A percentile compares a stretch with the other conserved stretches of the same genome.
These are phyloP conservation scores for Eurotiales sp. DNA, from an alignment of 2,329 filamentous ascomycete species.

Conservation along the genomic window DNA sequence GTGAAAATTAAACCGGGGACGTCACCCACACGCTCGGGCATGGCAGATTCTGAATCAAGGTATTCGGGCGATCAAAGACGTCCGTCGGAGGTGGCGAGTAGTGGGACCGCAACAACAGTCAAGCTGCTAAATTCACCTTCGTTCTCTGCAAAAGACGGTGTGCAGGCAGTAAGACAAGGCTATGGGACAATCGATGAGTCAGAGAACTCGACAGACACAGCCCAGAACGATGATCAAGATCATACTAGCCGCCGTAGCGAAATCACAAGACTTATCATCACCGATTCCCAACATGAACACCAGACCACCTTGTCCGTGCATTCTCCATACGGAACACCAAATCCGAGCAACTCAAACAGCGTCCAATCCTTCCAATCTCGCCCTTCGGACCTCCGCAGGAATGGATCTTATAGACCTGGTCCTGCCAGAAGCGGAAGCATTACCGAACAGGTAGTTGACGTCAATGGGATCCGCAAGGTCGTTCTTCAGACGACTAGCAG, in stretches of 20 bases:
- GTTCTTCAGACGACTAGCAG: conserved; percentile 66
- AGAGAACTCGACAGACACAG: neutral
- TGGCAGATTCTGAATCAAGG: conserved; percentile 36
- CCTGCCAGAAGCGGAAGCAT: conserved; percentile 70
- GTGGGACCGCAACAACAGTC: neutral
- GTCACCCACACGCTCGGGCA: conserved; percentile 30
- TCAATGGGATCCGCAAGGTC: conserved; percentile 70
- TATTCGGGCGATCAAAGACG: conserved; percentile 47
- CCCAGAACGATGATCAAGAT: neutral
- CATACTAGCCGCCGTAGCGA: neutral
- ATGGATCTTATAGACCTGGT: conserved; percentile 39
- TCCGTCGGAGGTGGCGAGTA: conserved; percentile 49
- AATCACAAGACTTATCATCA: conserved; percentile 25
- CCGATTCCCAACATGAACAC: conserved; percentile 16
- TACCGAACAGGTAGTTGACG: conserved; percentile 72
- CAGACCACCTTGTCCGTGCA: neutral
- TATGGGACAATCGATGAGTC: conserved; percentile 11
- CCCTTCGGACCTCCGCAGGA: conserved; percentile 21
- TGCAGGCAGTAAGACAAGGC: conserved; percentile 28
- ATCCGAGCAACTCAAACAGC: conserved; percentile 22
- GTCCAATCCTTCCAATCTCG: conserved; percentile 21
- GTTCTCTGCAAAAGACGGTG: conserved; percentile 14
- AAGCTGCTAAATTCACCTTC: conserved; percentile 6
- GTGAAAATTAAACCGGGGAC: conserved; percentile 61
- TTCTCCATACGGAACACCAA: conserved; percentile 5